Base-by-base conservation (phyloP, 495 filamentous ascomycete genomes). In the Trypethelium eluteriae region DNA sequence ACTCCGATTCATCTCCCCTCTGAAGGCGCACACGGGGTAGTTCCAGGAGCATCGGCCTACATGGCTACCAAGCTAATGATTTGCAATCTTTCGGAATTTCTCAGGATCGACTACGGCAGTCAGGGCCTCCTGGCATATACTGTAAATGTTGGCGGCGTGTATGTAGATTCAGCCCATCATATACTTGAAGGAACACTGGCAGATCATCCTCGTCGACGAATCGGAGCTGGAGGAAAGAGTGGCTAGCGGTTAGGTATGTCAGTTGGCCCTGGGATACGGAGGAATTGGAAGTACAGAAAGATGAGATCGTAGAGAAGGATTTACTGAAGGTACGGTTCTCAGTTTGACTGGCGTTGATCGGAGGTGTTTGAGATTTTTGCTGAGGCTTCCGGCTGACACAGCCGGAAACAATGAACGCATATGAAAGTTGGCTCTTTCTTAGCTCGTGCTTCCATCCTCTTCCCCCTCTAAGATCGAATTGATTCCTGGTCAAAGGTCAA, bases 181-280 rank as follows among this genome's bases (percentile, higher is more conserved):
- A 70, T 70, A 11, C 68, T 68, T 3, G 75, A 75, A 36, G 64
- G 82, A 25, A 61, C 73, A 14, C 25, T 77, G 64, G 10, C 72
- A 79, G 65, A 75, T 68, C n/a, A 39, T 62, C 68, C 10, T 72
- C 53, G 50, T 64, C 66, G 66, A 70, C 65, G 11, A 63, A 66
- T 12, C 36, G 68, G 35, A 44, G 63, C 34, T 7, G 56, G 32
- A n/a, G 39, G 12, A 32, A 25, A 36, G 59, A 63, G 12, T 72
- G 68, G 70, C 39, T 86, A 10, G 75, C 71, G 25, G 84, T 82
- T 0, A 70, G 83, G 66, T 85, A 83, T 74, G 62, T 81, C 3
- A 53, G 50, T 53, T 69, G 66, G 12, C 62, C 47, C 16, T 75
- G 72, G 71, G 71, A 75, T 67, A 67, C 69, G 36, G 64, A 70